These are phyloP conservation scores for Sclerotinia nivalis DNA, from an alignment of 2,329 filamentous ascomycete genomes.

Conservation along the genomic window DNA sequence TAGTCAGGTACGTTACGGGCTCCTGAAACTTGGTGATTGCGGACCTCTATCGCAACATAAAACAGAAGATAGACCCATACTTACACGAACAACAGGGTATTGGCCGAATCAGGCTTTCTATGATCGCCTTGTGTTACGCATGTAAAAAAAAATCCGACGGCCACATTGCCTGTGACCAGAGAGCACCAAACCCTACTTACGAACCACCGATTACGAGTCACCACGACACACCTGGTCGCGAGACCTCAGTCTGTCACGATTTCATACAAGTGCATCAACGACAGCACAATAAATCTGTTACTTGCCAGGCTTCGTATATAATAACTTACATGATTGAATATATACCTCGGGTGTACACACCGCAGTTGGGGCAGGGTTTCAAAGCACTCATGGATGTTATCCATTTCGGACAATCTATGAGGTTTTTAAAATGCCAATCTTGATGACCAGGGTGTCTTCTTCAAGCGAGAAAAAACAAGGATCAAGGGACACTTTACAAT, in stretches of 20 bases:
- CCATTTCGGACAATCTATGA: neutral
- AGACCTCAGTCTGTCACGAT: neutral
- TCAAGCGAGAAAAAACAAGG: conserved; percentile 10
- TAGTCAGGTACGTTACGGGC: conserved; percentile 68
- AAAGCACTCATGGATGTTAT: neutral
- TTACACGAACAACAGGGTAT: conserved; percentile 49
- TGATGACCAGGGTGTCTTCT: neutral
- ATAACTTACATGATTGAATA: neutral
- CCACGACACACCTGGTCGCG: neutral
- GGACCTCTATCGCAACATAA: conserved; percentile 5
- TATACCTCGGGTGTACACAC: neutral
- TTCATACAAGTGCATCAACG: neutral
- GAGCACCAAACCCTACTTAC: neutral
- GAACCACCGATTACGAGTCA: conserved; percentile 1
- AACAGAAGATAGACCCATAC: conserved; percentile 31
- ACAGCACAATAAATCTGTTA: neutral
- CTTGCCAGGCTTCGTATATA: neutral
- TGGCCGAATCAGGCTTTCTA: conserved; percentile 63
- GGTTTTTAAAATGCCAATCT: neutral
- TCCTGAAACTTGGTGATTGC: conserved; percentile 5
- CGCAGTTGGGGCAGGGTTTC: neutral
- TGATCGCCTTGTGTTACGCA: conserved; percentile 36
- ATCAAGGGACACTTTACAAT: neutral
- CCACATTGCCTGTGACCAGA: neutral
- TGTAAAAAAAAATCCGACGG: neutral